Conservation (phyloP, 176 grass and related monocot species). For the Aechmea fasciata region DNA sequence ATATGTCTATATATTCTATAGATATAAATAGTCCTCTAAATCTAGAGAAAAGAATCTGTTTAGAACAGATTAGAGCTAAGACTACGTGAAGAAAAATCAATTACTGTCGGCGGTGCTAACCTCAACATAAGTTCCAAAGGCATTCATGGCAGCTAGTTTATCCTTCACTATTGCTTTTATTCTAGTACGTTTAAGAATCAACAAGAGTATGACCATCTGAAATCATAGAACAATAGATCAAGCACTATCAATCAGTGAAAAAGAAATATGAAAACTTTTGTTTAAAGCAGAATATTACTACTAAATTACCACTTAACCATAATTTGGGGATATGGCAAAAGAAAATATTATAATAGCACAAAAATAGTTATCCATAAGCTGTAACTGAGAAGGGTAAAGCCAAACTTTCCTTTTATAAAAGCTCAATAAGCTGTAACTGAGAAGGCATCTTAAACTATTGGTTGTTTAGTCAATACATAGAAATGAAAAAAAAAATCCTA, state of each 20-base stretch:
- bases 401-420: no score
- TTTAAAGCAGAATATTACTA: neutral
- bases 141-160: constrained; percentile 59
- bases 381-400: no score
- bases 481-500: no score
- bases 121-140: constrained; percentile 93
- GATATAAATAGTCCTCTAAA: no score
- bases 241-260: neutral
- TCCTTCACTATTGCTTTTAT: constrained; percentile 91
- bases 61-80: no score
- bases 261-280: neutral
- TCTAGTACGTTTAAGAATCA: constrained; percentile 86
- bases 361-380: no score
- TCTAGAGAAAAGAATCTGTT: no score
- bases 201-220: constrained; percentile 75
- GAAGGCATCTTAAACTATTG: no score
- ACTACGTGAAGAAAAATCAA: neutral
- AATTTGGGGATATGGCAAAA: neutral
- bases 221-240: neutral
- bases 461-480: no score
- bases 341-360: neutral
- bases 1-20: no score
- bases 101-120: constrained; percentile 17
- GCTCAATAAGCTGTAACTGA: no score
- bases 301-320: neutral